phyloP scores from a whole-genome alignment of 257 asterid species.

The Leonotis leonurus region DNA sequence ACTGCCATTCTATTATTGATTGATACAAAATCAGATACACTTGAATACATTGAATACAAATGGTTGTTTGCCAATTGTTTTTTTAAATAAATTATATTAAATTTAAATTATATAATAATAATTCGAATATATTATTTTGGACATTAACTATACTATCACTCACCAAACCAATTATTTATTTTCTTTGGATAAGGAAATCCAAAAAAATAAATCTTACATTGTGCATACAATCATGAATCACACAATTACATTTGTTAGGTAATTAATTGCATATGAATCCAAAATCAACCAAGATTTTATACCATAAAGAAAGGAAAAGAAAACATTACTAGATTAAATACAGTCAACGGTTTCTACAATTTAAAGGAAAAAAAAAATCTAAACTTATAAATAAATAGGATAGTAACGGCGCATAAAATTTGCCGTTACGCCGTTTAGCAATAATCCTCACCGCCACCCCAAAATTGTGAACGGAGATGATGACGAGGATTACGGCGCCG shows the following conservation, averaged over 20 bases:
- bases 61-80: too few relatives aligned
- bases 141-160: too few relatives aligned
- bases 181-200: too few relatives aligned
- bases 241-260: not conserved
- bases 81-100: too few relatives aligned
- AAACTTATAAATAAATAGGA: not conserved
- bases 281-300: not conserved
- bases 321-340: not conserved
- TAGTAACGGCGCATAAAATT: not conserved
- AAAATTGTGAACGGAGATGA: constrained; percentile 33
- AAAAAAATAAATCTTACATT: too few relatives aligned
- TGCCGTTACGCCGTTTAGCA: not conserved
- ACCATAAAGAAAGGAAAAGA: not conserved
- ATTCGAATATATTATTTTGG: too few relatives aligned
- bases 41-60: too few relatives aligned
- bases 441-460: not conserved
- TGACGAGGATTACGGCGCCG: constrained; percentile 52
- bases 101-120: too few relatives aligned
- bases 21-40: too few relatives aligned
- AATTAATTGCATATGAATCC: not conserved
- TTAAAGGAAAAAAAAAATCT: not conserved
- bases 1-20: too few relatives aligned
- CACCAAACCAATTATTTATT: too few relatives aligned
- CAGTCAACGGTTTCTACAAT: not conserved
- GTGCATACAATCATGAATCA: not conserved